A percentile compares a stretch with the other conserved stretches of the same genome.
Conservation (phyloP, 495 filamentous ascomycete genomes). For the Annulohypoxylon nitens region DNA sequence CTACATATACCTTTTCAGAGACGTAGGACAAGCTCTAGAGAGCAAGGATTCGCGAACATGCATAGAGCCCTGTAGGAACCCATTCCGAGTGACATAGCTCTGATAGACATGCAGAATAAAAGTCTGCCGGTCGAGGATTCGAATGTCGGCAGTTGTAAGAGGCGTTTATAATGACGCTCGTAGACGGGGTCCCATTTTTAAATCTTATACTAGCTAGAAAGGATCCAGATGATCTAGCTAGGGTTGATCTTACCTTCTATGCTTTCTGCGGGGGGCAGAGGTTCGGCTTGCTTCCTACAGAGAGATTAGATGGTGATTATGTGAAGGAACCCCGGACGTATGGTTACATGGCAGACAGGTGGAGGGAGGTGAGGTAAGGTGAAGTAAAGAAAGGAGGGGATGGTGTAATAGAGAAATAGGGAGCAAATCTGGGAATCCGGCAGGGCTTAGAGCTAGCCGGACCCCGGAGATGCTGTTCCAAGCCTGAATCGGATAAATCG, state of each 20-base stretch:
- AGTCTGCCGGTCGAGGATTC: background rate
- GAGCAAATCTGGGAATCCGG: background rate
- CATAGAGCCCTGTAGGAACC: background rate
- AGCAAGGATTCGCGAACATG: background rate
- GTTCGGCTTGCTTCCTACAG: background rate
- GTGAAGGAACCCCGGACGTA: background rate
- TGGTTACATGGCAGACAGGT: constrained; percentile 23
- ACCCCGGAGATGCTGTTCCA: constrained; percentile 10
- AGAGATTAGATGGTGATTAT: constrained; percentile 7
- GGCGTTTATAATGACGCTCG: constrained; percentile 1
- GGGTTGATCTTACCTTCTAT: constrained; percentile 1
- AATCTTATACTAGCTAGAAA: constrained; percentile 7
- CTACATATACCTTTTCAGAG: constrained; percentile 4
- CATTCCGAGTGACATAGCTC: background rate
- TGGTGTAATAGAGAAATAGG: constrained; percentile 16
- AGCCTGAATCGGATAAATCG: constrained; percentile 21
- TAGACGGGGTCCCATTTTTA: background rate
- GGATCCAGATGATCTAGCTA: constrained; percentile 15
- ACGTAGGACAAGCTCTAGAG: background rate
- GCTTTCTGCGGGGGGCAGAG: background rate
- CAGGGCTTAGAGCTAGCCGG: constrained; percentile 15
- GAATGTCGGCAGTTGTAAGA: constrained; percentile 27
- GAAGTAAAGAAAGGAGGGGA: constrained; percentile 8
- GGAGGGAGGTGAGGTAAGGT: constrained; percentile 16
- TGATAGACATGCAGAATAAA: constrained; percentile 4